Evolutionary conservation across 805 yeast species (phyloP), one percentile per base, ranked within the genome.

Genomic region (Metschnikowia gelsemii): DNA sequence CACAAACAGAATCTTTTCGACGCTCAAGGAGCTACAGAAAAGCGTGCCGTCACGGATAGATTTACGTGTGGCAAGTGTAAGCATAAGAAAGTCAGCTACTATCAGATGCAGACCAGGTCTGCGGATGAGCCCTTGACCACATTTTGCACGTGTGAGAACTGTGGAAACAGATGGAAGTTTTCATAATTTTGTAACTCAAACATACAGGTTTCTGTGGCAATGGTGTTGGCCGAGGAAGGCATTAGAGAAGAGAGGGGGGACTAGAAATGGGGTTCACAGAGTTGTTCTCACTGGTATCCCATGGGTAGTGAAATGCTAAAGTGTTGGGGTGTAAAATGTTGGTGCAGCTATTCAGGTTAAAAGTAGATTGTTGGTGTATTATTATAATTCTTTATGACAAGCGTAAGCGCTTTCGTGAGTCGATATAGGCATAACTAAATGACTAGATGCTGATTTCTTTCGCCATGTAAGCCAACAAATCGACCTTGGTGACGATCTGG

Each of bases 111-210:
- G 73, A 93, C 99, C 24, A 77, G 99, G 66, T 87, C 96, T 43
- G 99, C 99, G 14, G 99, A 93, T 79, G 99, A 93, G 67, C 99
- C 99, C 45, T 77, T 93, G 57, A 93, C 99, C 6, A 93, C 99
- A 1, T 93, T 93, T 62, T 93, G 99, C 72, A 90, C 96, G 3
- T 93, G 99, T 71, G 97, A 90, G 58, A 87, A 80, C 51, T 93
- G 99, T 71, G 98, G 98, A 49, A 88, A 93, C 60, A 79, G 98
- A 64, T 93, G 99, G 99, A 93, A 93, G 66, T 93, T 93, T 61
- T 86, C 95, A 23, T 90, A 62, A 43, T n/a, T n/a, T n/a, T n/a
- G n/a, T n/a, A n/a, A n/a, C n/a, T n/a, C n/a, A n/a, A n/a, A n/a
- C n/a, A n/a, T n/a, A 7, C n/a, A 6, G 17, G 13, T 13, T 32